Evolutionary conservation across 179 eudicot species (phyloP).

Genomic region (Beta lomatogona): DNA sequence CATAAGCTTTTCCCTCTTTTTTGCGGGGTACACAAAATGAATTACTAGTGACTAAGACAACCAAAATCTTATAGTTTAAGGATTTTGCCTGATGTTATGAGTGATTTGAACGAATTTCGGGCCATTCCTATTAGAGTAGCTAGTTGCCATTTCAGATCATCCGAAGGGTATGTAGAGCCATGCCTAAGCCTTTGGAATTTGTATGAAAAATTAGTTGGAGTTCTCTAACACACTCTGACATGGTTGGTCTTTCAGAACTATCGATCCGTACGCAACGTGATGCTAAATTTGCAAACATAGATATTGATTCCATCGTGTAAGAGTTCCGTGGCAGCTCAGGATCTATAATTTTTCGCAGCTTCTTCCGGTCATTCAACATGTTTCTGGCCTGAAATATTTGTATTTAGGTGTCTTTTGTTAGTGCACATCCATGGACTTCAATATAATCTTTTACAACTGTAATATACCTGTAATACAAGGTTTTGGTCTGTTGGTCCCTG

Average conservation of each 20-base stretch:
- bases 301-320: constrained; percentile 77
- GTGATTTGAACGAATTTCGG: neutral
- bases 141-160: constrained; percentile 35
- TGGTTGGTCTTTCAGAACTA: constrained; percentile 87
- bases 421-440: neutral
- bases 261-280: constrained; percentile 82
- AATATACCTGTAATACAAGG: constrained; percentile 74
- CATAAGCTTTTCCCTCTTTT: neutral
- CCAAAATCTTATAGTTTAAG: constrained; percentile 5
- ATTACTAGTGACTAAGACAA: neutral
- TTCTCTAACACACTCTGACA: constrained; percentile 81
- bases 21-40: neutral
- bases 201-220: constrained; percentile 67
- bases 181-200: constrained; percentile 81
- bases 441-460: constrained; percentile 8
- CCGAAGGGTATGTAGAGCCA: constrained; percentile 48
- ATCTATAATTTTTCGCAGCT: constrained; percentile 76
- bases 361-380: constrained; percentile 73
- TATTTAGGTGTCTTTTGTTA: constrained; percentile 9
- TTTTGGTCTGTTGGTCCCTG: constrained; percentile 95
- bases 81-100: constrained; percentile 1
- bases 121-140: constrained; percentile 8
- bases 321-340: constrained; percentile 77
- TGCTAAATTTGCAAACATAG: constrained; percentile 87
- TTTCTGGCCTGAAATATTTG: constrained; percentile 61